Base-by-base conservation (phyloP, 441 rosid genomes). In the Populus tomentosa region DNA sequence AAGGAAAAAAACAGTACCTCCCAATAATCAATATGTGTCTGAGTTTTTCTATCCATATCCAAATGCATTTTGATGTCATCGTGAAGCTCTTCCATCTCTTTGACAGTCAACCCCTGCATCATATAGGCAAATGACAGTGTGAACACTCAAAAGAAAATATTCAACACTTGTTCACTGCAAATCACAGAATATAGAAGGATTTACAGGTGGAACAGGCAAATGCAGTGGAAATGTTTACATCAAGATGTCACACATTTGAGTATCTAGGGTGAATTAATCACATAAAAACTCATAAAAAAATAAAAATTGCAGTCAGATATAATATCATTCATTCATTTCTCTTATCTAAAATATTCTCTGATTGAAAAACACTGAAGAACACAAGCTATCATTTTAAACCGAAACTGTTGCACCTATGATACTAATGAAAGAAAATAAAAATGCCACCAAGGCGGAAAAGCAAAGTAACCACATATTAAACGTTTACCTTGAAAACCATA, bases 61-160 rank as follows among this genome's bases (percentile, higher is more conserved):
- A 95, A 81, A 87, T 93, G 93, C 98, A 95, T 90, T 86, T 93
- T 93, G 76, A 93, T 90, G 88, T 95, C 98, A 82, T 88, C 99
- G 23, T 81, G 93, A 75, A 95, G 97, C 82, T 93, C 98, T 86
- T 93, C 98, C 94, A 91, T 88, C 81, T 92, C 98, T 77, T 90
- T 95, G 65, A 86, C 95, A 4, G 94, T 88, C 87, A 95, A 87
- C 50, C 97, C 99, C 97, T 95, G 88, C 73, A 83, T 81, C 28
- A 82, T 72, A 67, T 82, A 66, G 67, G 26, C 82, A 81, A 70
- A 61, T 50, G 78, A 40, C 59, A 66, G 32, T 21, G 61, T 77
- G 24, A 78, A 70, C 10, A 23, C 56, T 72, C 61, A 6, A 46
- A 33, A 18, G 30, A 71, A 73, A 68, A 76, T 7, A 67, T 3